phyloP scores from a whole-genome alignment of 108 stramenopile genomes.

The Cyclostephanos tholiformis region DNA sequence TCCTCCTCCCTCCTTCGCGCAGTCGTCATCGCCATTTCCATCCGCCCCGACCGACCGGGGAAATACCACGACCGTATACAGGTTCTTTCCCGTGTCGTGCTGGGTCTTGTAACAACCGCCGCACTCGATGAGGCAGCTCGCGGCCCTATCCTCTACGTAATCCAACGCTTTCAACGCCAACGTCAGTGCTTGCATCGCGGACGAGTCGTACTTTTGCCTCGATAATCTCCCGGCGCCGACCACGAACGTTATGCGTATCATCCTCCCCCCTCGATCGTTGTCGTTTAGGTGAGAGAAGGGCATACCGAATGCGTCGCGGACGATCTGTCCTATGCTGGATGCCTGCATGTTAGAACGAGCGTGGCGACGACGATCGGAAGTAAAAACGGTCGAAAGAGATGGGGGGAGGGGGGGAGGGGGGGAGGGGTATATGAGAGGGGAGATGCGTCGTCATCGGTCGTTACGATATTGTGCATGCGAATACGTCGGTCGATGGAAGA shows the following conservation, averaged over 20 bases:
- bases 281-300: constrained; percentile 55
- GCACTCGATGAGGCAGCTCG: constrained; percentile 74
- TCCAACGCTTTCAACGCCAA: constrained; percentile 70
- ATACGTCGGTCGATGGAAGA: too few relatives aligned
- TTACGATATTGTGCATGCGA: too few relatives aligned
- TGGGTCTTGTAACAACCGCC: constrained; percentile 88
- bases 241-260: constrained; percentile 89
- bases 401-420: background rate
- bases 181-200: constrained; percentile 74
- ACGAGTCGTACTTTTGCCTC: constrained; percentile 85
- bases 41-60: constrained; percentile 53
- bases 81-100: constrained; percentile 93
- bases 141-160: constrained; percentile 86
- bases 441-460: too few relatives aligned
- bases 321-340: constrained; percentile 59
- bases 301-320: constrained; percentile 63
- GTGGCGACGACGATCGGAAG: too few relatives aligned
- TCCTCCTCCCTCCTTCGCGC: too few relatives aligned
- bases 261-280: too few relatives aligned
- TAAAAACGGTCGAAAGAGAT: too few relatives aligned
- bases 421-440: background rate
- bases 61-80: constrained; percentile 89
- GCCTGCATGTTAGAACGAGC: background rate
- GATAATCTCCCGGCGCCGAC: constrained; percentile 88
- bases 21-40: constrained; percentile 19